Conservation (phyloP, 805 yeast species). For the Ogataea salicorniae region DNA sequence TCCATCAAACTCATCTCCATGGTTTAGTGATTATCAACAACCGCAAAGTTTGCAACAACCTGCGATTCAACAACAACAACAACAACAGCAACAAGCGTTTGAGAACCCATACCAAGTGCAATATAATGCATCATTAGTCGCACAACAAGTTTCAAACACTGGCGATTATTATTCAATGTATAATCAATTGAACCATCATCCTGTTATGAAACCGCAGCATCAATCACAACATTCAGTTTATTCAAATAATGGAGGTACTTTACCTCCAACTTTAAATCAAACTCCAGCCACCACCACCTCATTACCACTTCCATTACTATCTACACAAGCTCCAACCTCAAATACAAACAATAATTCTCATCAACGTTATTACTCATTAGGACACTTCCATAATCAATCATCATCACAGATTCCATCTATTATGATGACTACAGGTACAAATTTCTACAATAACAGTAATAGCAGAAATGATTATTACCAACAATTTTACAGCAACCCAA, state of each 20-base stretch:
- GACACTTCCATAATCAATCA: slow-evolving; percentile 2
- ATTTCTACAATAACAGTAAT: not conserved
- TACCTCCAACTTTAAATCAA: not conserved
- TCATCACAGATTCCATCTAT: slow-evolving; percentile 7
- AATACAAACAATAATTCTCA: slow-evolving; percentile 1
- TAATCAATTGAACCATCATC: slow-evolving; percentile 11
- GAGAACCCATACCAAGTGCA: slow-evolving; percentile 23
- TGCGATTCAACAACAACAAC: slow-evolving; percentile 15
- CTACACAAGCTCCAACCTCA: not conserved
- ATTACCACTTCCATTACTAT: slow-evolving; percentile 1
- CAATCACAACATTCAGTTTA: not conserved
- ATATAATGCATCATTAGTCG: slow-evolving; percentile 14
- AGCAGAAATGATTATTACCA: slow-evolving; percentile 3
- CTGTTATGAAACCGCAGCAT: slow-evolving; percentile 4
- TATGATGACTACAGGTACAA: slow-evolving; percentile 14
- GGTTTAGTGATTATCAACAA: slow-evolving; percentile 16
- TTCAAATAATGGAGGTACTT: not conserved
- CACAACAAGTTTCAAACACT: slow-evolving; percentile 6
- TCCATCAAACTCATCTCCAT: slow-evolving; percentile 23
- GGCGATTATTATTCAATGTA: slow-evolving; percentile 15
- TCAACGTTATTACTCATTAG: slow-evolving; percentile 18
- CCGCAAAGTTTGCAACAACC: slow-evolving; percentile 1
- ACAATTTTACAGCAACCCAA: slow-evolving; percentile 5
- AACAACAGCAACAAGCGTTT: slow-evolving; percentile 19
- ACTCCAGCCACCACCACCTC: not conserved